Conservation (phyloP, 345 rosid genomes). For the Populus simonii region DNA sequence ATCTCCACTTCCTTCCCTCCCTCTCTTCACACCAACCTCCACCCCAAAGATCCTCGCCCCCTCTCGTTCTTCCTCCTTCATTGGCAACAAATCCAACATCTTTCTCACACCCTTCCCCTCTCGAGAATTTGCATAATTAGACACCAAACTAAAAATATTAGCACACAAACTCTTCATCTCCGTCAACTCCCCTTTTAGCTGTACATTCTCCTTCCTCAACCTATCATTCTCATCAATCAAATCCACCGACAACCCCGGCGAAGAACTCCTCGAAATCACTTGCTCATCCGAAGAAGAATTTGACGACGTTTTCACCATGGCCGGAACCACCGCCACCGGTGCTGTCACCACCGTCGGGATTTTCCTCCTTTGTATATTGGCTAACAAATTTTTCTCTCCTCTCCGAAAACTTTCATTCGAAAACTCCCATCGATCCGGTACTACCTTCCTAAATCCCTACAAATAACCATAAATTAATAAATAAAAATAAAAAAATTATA, state of each 20-base stretch:
- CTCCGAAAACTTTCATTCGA: slow-evolving; percentile 69
- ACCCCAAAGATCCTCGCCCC: slow-evolving; percentile 19
- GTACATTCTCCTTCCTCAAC: slow-evolving; percentile 38
- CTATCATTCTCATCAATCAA: slow-evolving; percentile 43
- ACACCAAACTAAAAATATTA: slow-evolving; percentile 30
- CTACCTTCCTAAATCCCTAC: slow-evolving; percentile 80
- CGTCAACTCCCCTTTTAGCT: slow-evolving; percentile 28
- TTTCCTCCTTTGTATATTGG: slow-evolving; percentile 87
- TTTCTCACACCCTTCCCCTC: background rate
- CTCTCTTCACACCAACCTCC: slow-evolving; percentile 22
- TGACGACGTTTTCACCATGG: slow-evolving; percentile 32
- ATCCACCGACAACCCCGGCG: slow-evolving; percentile 26
- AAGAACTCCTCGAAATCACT: slow-evolving; percentile 20
- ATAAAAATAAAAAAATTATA: background rate
- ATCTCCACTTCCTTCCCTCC: slow-evolving; percentile 7
- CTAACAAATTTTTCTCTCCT: slow-evolving; percentile 65
- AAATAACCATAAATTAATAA: background rate
- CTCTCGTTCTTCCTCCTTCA: slow-evolving; percentile 7
- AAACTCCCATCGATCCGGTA: slow-evolving; percentile 96
- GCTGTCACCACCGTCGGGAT: slow-evolving; percentile 12
- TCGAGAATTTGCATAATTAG: slow-evolving; percentile 16
- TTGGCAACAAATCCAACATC: slow-evolving; percentile 1
- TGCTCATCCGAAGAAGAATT: slow-evolving; percentile 33
- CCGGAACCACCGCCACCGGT: slow-evolving; percentile 6
- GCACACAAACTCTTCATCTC: slow-evolving; percentile 36